Conservation (phyloP, 306 rosid genomes). For the Bauhinia variegata region DNA sequence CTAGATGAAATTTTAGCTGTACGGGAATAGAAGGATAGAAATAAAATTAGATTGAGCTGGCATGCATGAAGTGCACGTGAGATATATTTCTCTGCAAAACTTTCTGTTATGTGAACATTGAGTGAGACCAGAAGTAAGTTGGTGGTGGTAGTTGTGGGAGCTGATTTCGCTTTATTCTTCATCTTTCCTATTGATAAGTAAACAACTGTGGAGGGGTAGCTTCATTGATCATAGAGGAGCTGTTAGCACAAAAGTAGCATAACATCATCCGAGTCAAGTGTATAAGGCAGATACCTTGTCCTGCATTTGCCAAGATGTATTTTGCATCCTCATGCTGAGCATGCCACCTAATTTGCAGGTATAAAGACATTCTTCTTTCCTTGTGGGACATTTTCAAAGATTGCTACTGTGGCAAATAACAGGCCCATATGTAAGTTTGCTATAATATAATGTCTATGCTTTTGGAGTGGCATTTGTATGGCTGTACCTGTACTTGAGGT, state of each 20-base stretch:
- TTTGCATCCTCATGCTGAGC: constrained; percentile 25
- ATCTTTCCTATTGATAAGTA: constrained; percentile 28
- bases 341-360: constrained; percentile 56
- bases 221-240: constrained; percentile 23
- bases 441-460: constrained; percentile 1
- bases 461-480: constrained; percentile 3
- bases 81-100: constrained; percentile 21
- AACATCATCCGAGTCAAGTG: not conserved
- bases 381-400: constrained; percentile 92
- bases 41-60: constrained; percentile 4
- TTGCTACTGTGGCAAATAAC: constrained; percentile 80
- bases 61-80: constrained; percentile 16
- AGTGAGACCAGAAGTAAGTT: constrained; percentile 19
- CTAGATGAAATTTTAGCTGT: constrained; percentile 9
- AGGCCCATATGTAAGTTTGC: constrained; percentile 84
- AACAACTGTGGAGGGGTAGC: constrained; percentile 30
- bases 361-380: constrained; percentile 87
- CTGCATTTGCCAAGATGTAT: constrained; percentile 1
- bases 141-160: constrained; percentile 8
- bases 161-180: constrained; percentile 17
- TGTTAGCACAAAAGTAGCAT: not conserved
- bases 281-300: not conserved
- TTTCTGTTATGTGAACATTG: constrained; percentile 13
- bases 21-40: constrained; percentile 17
- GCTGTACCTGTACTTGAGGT: constrained; percentile 33